These are phyloP conservation scores for Xanthoconium separans DNA, from an alignment of 1,284 basidiomycete species.

Conservation along the genomic window DNA sequence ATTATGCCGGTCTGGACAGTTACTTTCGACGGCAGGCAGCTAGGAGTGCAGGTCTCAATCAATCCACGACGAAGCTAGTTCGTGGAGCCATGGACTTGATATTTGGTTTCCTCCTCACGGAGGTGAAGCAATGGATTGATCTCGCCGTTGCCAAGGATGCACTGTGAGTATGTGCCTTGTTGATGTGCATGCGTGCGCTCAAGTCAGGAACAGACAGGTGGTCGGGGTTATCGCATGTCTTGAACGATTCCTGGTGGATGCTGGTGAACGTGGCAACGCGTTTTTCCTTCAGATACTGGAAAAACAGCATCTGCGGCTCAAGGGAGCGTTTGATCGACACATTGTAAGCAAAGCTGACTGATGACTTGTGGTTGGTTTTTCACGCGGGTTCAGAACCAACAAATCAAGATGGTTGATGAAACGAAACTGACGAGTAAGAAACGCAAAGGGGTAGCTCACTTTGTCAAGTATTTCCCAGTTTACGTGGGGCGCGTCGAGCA, in stretches of 20 bases:
- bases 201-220: conserved; percentile 60
- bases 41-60: conserved; percentile 64
- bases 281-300: conserved; percentile 76
- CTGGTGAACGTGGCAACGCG: conserved; percentile 74
- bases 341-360: conserved; percentile 53
- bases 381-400: conserved; percentile 60
- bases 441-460: conserved; percentile 89
- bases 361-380: conserved; percentile 3
- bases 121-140: conserved; percentile 87
- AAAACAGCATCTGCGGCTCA: conserved; percentile 79
- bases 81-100: conserved; percentile 91
- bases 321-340: conserved; percentile 72
- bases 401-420: conserved; percentile 87
- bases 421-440: conserved; percentile 92
- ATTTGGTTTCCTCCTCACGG: conserved; percentile 87
- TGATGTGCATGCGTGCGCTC: neutral
- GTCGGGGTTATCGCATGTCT: conserved; percentile 81
- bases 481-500: conserved; percentile 85
- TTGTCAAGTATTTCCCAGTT: conserved; percentile 89
- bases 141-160: conserved; percentile 72
- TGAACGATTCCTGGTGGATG: conserved; percentile 78
- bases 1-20: conserved; percentile 92
- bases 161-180: conserved; percentile 54
- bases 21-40: conserved; percentile 93
- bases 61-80: conserved; percentile 76